These are phyloP conservation scores for Mucuna pruriens DNA, from an alignment of 306 rosid genomes.

Conservation along the genomic window DNA sequence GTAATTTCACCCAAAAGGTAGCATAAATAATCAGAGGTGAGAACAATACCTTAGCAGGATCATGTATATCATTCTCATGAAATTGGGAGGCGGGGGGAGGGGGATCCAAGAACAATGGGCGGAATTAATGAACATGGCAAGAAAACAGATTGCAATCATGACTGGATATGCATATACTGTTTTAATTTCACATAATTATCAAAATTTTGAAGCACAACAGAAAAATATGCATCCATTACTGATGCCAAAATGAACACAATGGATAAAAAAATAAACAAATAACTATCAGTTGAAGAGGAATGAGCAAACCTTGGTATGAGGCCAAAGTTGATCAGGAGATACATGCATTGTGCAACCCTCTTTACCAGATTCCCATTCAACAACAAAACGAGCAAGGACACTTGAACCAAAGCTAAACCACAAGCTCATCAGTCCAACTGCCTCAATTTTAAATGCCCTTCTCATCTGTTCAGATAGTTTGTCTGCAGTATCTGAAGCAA, in stretches of 20 bases:
- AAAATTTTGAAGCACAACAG: background rate
- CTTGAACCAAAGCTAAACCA: slow-evolving; percentile 99
- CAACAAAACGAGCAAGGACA: slow-evolving; percentile 96
- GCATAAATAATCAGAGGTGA: slow-evolving; percentile 10
- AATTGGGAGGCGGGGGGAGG: too few relatives aligned
- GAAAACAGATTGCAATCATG: slow-evolving; percentile 18
- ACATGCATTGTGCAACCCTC: slow-evolving; percentile 99
- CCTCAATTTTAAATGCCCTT: slow-evolving; percentile 94
- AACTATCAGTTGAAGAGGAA: slow-evolving; percentile 27
- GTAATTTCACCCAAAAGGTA: slow-evolving; percentile 18
- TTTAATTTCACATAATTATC: slow-evolving; percentile 13
- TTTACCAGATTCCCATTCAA: slow-evolving; percentile 97
- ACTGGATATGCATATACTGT: background rate
- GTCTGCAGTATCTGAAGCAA: slow-evolving; percentile 68
- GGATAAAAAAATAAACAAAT: slow-evolving; percentile 4
- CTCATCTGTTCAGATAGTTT: slow-evolving; percentile 91
- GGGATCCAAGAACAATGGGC: background rate
- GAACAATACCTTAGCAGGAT: slow-evolving; percentile 1
- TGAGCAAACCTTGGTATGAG: slow-evolving; percentile 89
- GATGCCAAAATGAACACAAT: slow-evolving; percentile 14
- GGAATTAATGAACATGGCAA: background rate
- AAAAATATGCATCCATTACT: slow-evolving; percentile 17
- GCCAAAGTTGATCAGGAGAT: slow-evolving; percentile 99
- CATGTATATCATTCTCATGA: slow-evolving; percentile 4
- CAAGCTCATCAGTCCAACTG: slow-evolving; percentile 94